Percentiles rank a stretch among this genome's conserved stretches.
Conservation (phyloP, 2,329 filamentous ascomycete genomes). For the Microdochium trichocladiopsis region DNA sequence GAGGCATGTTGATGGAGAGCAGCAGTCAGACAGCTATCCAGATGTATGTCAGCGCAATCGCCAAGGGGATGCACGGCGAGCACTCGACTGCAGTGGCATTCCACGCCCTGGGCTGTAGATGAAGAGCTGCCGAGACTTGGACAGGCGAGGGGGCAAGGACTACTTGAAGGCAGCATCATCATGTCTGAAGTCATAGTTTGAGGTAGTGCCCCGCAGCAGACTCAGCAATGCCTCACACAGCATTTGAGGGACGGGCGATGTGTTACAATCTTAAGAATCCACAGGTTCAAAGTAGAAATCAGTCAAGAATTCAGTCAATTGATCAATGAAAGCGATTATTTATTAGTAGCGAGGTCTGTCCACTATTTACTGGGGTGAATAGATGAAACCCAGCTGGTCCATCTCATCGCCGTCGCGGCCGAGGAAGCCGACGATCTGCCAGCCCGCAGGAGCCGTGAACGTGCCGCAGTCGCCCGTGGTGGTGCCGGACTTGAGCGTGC, state of each 20-base stretch:
- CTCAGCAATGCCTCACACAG: too few relatives aligned
- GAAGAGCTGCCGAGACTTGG: too few relatives aligned
- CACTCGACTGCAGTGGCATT: too few relatives aligned
- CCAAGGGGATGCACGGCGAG: too few relatives aligned
- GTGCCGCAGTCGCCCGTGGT: conserved; percentile 38
- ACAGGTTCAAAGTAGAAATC: neutral
- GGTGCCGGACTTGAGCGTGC: conserved; percentile 34
- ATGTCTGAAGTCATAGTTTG: too few relatives aligned
- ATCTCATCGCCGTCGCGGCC: conserved; percentile 47
- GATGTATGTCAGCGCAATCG: too few relatives aligned
- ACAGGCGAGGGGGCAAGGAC: too few relatives aligned
- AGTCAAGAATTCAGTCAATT: neutral
- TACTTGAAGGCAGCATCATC: too few relatives aligned
- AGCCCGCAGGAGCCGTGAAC: conserved; percentile 37
- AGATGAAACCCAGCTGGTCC: conserved; percentile 44
- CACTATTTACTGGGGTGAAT: conserved; percentile 27
- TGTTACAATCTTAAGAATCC: neutral
- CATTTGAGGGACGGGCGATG: neutral
- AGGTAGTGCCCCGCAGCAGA: too few relatives aligned
- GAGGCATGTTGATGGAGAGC: too few relatives aligned
- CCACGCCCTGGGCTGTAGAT: too few relatives aligned
- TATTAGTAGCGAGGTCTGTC: neutral
- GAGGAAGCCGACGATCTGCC: conserved; percentile 45
- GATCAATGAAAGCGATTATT: neutral
- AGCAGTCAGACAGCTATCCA: too few relatives aligned